These are phyloP conservation scores for Hamigera avellanea DNA, from an alignment of 495 filamentous ascomycete species.

Conservation along the genomic window DNA sequence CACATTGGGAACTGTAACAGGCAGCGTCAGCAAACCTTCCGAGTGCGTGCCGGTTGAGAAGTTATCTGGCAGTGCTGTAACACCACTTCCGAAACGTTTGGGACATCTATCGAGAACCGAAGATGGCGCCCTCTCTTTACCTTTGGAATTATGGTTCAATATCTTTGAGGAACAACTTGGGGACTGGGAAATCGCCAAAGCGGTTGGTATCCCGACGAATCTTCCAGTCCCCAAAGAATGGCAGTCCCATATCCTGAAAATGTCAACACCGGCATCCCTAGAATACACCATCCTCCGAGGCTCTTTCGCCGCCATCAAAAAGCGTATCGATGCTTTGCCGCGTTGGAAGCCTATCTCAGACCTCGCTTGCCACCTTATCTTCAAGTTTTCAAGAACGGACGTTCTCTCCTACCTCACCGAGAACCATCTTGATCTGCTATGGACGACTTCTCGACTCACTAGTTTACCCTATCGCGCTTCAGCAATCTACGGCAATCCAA, in stretches of 20 bases:
- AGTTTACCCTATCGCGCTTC: slow-evolving; percentile 77
- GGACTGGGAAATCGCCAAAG: slow-evolving; percentile 82
- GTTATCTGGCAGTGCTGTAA: slow-evolving; percentile 48
- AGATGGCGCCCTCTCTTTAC: slow-evolving; percentile 34
- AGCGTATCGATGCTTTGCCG: slow-evolving; percentile 52
- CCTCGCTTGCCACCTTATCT: slow-evolving; percentile 73
- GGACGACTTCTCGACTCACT: slow-evolving; percentile 67
- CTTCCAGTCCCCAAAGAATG: slow-evolving; percentile 65
- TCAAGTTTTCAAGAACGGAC: slow-evolving; percentile 74
- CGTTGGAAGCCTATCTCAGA: slow-evolving; percentile 64
- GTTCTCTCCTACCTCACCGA: slow-evolving; percentile 74
- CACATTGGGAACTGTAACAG: background rate
- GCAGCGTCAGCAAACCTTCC: background rate
- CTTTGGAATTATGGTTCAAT: slow-evolving; percentile 79
- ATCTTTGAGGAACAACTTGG: slow-evolving; percentile 66
- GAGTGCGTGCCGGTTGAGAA: slow-evolving; percentile 34
- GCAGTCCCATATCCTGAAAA: slow-evolving; percentile 41
- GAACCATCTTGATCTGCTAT: slow-evolving; percentile 67
- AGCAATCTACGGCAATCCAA: slow-evolving; percentile 71
- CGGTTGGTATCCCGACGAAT: slow-evolving; percentile 67
- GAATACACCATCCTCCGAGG: slow-evolving; percentile 75
- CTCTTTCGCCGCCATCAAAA: slow-evolving; percentile 53
- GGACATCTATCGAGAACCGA: slow-evolving; percentile 12
- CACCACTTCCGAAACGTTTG: slow-evolving; percentile 34
- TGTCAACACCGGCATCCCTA: slow-evolving; percentile 44